Evolutionary conservation across 768 basidiomycete genomes (phyloP), one percentile per base, ranked within the genome.

Genomic region (Cystofilobasidium capitatum): DNA sequence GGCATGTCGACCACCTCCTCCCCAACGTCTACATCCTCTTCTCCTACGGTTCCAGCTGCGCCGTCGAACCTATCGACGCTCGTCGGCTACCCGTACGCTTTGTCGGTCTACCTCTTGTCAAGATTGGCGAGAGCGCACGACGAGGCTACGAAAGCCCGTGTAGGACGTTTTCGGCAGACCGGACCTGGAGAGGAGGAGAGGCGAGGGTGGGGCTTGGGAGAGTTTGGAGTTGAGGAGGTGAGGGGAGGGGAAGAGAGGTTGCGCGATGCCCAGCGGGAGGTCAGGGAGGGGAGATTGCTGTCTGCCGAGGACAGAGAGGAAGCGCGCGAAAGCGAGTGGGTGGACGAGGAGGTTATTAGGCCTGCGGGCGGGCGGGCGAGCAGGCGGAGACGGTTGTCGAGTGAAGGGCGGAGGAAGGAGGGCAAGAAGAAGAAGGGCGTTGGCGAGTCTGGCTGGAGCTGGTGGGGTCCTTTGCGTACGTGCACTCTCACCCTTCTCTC

Each of bases 121-220:
- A 81, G 81, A 1, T 76, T 91, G 17, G 82, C 87, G 2, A 83
- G 82, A n/a, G 88, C 83, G 29, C 88, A 91, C 75, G 78, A 84
- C 37, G 79, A 81, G 1, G 88, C 90, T 24, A 44, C 66, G n/a
- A 69, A 65, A 29, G 49, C 40, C 10, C 58, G 54, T n/a, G 63
- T 45, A n/a, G n/a, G n/a, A 3, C 45, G 33, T 33, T 57, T 54
- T 29, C 65, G 45, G 37, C 40, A 87, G 87, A 2, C 81, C 81
- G 9, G 87, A 89, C 74, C 82, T 47, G 64, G 68, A 63, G n/a
- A 61, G 67, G 75, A 75, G 39, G 74, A 73, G 3, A 74, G 75
- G 58, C 73, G 80, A 0, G 87, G 86, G 0, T 89, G 89, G 88
- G 87, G 86, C 0, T 76, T 89, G 59, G 88, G 88, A 2, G 85